A percentile compares a stretch with the other conserved stretches of the same genome.
phyloP scores from a whole-genome alignment of 2,329 filamentous ascomycete genomes.

The Mollisiaceae sp. region DNA sequence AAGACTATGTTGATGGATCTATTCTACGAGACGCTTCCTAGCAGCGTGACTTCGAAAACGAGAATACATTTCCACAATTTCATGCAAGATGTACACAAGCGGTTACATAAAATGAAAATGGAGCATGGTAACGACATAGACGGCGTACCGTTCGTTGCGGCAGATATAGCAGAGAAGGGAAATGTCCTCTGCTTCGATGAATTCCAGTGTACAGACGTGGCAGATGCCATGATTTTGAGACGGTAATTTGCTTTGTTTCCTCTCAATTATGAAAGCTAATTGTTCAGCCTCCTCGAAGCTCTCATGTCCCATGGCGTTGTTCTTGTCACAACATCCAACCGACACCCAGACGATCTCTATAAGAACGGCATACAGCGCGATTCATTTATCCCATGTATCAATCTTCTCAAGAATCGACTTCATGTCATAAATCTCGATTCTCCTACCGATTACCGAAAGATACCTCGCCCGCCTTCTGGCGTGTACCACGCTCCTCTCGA shows the following conservation, averaged over 20 bases:
- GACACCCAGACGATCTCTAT: slow-evolving; percentile 95
- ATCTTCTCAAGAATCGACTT: slow-evolving; percentile 82
- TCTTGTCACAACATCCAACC: slow-evolving; percentile 92
- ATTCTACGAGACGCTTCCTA: slow-evolving; percentile 90
- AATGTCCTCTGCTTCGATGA: slow-evolving; percentile 97
- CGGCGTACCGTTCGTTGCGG: slow-evolving; percentile 88
- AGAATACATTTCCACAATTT: slow-evolving; percentile 99
- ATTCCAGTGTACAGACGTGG: slow-evolving; percentile 98
- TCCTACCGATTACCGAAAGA: slow-evolving; percentile 95
- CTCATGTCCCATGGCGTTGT: slow-evolving; percentile 98
- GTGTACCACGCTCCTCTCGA: slow-evolving; percentile 94
- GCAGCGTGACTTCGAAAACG: slow-evolving; percentile 79
- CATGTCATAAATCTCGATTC: slow-evolving; percentile 95
- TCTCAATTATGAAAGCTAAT: not conserved
- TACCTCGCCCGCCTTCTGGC: slow-evolving; percentile 87
- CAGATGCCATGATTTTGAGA: slow-evolving; percentile 96
- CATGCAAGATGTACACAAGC: slow-evolving; percentile 96
- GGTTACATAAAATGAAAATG: slow-evolving; percentile 90
- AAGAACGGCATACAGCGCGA: slow-evolving; percentile 97
- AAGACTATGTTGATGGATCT: slow-evolving; percentile 99
- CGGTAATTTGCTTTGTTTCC: slow-evolving; percentile 51
- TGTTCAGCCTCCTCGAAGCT: slow-evolving; percentile 73
- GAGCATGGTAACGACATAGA: slow-evolving; percentile 88
- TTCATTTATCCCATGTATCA: slow-evolving; percentile 94
- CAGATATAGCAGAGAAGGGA: slow-evolving; percentile 85